phyloP scores from a whole-genome alignment of 2,329 filamentous ascomycete species.

The Cladorrhinum sp. region DNA sequence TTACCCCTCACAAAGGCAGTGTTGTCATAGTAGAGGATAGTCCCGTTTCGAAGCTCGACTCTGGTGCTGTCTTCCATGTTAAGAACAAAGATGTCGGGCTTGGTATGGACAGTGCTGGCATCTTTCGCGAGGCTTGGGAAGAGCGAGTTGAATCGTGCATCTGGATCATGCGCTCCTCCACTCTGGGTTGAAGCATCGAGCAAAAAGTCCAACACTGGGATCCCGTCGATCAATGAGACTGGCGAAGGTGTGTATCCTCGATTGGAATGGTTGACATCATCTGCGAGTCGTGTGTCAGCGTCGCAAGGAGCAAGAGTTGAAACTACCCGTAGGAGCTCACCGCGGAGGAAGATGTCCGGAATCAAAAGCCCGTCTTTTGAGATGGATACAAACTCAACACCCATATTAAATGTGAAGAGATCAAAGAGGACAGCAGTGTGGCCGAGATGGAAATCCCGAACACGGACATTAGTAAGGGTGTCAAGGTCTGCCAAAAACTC shows the following conservation, averaged over 20 bases:
- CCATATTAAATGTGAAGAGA: conserved; percentile 16
- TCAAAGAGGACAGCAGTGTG: conserved; percentile 8
- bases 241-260: conserved; percentile 19
- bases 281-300: not conserved
- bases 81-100: not conserved
- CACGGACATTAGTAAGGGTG: conserved; percentile 6
- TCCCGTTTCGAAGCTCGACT: conserved; percentile 17
- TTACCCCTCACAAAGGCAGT: conserved; percentile 14
- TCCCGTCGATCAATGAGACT: conserved; percentile 16
- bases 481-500: conserved; percentile 16
- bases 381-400: conserved; percentile 15
- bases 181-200: not conserved
- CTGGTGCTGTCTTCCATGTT: conserved; percentile 14
- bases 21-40: conserved; percentile 10
- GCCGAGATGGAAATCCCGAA: conserved; percentile 17
- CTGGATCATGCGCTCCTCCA: conserved; percentile 18
- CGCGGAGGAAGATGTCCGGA: conserved; percentile 17
- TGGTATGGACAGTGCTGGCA: not conserved
- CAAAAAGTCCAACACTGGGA: conserved; percentile 14
- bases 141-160: conserved; percentile 21
- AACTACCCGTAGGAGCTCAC: not conserved
- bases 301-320: too few relatives aligned
- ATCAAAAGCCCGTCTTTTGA: conserved; percentile 12
- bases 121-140: conserved; percentile 13
- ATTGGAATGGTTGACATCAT: conserved; percentile 9